Conservation (phyloP, 257 asterid genomes). For the Plantago major region DNA sequence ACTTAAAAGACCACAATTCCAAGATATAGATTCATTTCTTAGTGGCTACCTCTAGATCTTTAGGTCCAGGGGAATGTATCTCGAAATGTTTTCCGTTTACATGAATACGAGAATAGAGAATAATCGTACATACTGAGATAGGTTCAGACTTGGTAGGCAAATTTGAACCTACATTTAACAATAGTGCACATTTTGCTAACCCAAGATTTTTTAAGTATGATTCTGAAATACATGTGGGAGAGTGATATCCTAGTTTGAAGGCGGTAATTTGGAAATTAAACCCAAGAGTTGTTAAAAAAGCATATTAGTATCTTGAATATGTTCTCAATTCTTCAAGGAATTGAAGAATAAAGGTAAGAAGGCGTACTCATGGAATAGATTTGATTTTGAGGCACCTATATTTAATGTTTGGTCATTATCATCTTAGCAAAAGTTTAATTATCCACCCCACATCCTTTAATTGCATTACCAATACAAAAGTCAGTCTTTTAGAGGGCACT, state of each 20-base stretch:
- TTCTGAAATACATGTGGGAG: no score
- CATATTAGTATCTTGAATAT: neutral
- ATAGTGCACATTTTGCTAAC: no score
- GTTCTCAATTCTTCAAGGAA: neutral
- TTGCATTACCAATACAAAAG: slow-evolving; percentile 17
- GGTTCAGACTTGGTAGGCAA: no score
- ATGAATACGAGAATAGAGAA: no score
- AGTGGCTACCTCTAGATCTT: neutral
- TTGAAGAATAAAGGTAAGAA: neutral
- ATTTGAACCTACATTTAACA: no score
- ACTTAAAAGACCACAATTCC: neutral
- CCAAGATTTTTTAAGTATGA: no score
- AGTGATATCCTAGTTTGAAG: no score
- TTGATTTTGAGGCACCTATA: slow-evolving; percentile 13
- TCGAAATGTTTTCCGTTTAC: no score
- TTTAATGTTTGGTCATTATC: slow-evolving; percentile 17
- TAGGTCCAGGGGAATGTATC: no score
- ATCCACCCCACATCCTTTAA: slow-evolving; percentile 5
- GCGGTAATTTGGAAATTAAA: neutral
- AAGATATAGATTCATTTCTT: slow-evolving; percentile 9
- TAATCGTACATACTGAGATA: no score
- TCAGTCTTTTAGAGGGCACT: slow-evolving; percentile 16
- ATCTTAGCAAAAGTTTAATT: neutral
- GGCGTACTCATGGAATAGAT: slow-evolving; percentile 11
- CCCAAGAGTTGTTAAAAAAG: neutral